phyloP scores from a whole-genome alignment of 2,329 filamentous ascomycete genomes.

The Aspergillus texensis region DNA sequence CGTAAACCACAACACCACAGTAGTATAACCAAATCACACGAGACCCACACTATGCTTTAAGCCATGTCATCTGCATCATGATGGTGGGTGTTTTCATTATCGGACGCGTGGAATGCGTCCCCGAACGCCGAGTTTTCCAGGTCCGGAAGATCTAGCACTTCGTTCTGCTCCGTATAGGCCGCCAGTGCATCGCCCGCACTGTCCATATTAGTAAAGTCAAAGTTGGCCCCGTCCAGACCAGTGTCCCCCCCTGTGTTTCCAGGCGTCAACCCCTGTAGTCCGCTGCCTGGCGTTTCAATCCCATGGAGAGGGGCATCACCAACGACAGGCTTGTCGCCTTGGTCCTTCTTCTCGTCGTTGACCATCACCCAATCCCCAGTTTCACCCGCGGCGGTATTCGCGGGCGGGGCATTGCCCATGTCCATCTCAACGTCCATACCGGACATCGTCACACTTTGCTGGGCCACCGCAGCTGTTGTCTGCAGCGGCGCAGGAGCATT shows the following conservation, averaged over 20 bases:
- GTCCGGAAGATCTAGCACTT: conserved; percentile 58
- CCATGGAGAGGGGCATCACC: conserved; percentile 13
- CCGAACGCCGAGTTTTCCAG: conserved; percentile 82
- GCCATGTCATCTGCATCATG: conserved; percentile 46
- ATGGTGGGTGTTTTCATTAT: conserved; percentile 47
- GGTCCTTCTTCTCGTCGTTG: conserved; percentile 59
- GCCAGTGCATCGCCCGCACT: conserved; percentile 72
- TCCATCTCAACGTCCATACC: conserved; percentile 50
- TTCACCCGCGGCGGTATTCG: conserved; percentile 46
- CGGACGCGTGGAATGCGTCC: conserved; percentile 72
- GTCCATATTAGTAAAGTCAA: conserved; percentile 57
- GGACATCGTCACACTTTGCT: conserved; percentile 13
- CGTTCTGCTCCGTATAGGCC: conserved; percentile 64
- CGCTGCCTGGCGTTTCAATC: conserved; percentile 25
- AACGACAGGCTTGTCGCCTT: conserved; percentile 22
- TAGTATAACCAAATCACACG: background rate
- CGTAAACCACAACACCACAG: conserved; percentile 2
- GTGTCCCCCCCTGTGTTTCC: conserved; percentile 30
- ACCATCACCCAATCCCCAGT: conserved; percentile 76
- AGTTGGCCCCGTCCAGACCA: conserved; percentile 41
- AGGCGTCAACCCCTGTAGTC: conserved; percentile 27
- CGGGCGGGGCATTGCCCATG: conserved; percentile 53
- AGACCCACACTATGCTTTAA: conserved; percentile 16
- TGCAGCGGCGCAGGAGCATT: conserved; percentile 8
- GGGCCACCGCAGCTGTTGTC: conserved; percentile 22